Evolutionary conservation across 169 alveolate genomes (phyloP).

Genomic region (Cytauxzoon felis): DNA sequence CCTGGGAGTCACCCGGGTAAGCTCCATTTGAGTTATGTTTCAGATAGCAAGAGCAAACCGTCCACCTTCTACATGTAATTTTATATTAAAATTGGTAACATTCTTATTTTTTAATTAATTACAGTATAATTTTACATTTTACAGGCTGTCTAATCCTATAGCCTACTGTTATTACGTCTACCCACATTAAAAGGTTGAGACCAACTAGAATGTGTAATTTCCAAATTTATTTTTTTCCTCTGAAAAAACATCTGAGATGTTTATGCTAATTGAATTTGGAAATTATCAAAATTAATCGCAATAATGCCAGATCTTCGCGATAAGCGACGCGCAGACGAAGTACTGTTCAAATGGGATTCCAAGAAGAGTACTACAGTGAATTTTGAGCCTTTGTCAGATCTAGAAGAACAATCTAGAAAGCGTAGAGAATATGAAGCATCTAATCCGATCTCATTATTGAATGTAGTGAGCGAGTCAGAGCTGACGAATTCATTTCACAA

Average conservation of each 20-base stretch:
- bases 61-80: too few species aligned
- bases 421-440: background rate
- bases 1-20: background rate
- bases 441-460: background rate
- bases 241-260: background rate
- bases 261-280: background rate
- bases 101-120: too few species aligned
- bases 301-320: constrained; percentile 12
- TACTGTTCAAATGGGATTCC: constrained; percentile 57
- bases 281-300: background rate
- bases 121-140: background rate
- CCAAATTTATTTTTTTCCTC: too few species aligned
- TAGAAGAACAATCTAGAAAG: background rate
- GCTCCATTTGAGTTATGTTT: constrained; percentile 15
- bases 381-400: background rate
- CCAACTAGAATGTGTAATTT: too few species aligned
- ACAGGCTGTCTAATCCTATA: too few species aligned
- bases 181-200: too few species aligned
- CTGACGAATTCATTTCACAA: background rate
- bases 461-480: background rate
- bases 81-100: too few species aligned
- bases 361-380: background rate
- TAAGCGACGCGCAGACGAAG: constrained; percentile 28
- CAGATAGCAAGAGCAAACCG: too few species aligned
- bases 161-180: too few species aligned